Evolutionary conservation across 768 basidiomycete species (phyloP), one percentile per base, ranked within the genome.

Genomic region (Rhizopogon salebrosus): DNA sequence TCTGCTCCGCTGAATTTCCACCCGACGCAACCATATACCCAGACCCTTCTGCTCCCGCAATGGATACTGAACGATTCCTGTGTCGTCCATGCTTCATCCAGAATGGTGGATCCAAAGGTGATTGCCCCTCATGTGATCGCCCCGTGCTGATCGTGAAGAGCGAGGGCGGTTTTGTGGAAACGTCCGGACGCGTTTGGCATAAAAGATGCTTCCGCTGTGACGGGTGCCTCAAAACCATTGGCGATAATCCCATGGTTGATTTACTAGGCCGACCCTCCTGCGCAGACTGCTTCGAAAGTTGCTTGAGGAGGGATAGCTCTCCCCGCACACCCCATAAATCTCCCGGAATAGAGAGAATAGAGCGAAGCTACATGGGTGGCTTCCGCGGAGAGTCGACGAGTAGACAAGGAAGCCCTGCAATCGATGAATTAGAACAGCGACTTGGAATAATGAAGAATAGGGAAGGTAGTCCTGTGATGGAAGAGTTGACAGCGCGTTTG

Each of bases 1-100:
- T 82, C 11, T 93, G 91, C 63, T 70, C 73, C 14, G 66, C 75
- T 0, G 71, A 75, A 9, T 93, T 92, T 62, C 79, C 83, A 34
- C 89, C 90, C 2, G 90, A 93, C 64, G 81, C 87, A 20, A 93
- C 91, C 27, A 89, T 93, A 54, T 93, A 90, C 62, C 91, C 91
- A 1, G 85, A 91, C 60, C 86, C 85, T 36, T 60, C 56, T 14
- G 18, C 50, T 31, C 41, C 53, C 36, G 54, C 49, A 16, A 51
- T 36, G 16, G 49, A 46, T 23, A 43, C 62, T 59, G 72, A 71
- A n/a, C 77, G 80, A 3, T 92, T 89, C 66, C 71, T 92, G 14
- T 93, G 91, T 66, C 80, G 82, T 24, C 69, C 79, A 22, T 93
- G 91, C 65, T 93, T 89, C 62, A 73, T 77, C 22, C 56, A 65